These are phyloP conservation scores for Magnusiomyces ingens DNA, from an alignment of 1,139 yeast species.

Conservation along the genomic window DNA sequence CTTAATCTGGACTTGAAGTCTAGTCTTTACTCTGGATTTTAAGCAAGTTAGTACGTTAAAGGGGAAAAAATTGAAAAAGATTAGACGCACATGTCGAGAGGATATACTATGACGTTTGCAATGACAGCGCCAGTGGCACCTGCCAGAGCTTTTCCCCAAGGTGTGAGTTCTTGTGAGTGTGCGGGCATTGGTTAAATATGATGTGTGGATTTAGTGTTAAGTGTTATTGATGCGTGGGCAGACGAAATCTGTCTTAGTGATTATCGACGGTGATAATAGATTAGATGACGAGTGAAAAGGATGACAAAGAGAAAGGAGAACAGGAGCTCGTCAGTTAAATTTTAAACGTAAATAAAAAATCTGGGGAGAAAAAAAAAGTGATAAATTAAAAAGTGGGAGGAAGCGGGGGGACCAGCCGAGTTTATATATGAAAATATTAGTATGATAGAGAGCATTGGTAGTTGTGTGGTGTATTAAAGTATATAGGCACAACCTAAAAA, in stretches of 20 bases:
- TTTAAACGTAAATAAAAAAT: background rate
- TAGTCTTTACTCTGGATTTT: constrained; percentile 47
- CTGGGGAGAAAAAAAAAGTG: background rate
- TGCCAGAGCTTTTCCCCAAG: constrained; percentile 69
- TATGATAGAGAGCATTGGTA: too few relatives aligned
- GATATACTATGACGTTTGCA: constrained; percentile 83
- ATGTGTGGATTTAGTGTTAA: background rate
- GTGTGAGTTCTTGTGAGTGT: constrained; percentile 30
- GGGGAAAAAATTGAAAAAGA: constrained; percentile 56
- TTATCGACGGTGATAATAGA: too few relatives aligned
- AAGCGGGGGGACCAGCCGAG: too few relatives aligned
- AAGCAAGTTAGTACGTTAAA: background rate
- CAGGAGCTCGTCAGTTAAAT: too few relatives aligned
- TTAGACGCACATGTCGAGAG: constrained; percentile 56
- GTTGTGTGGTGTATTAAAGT: too few relatives aligned
- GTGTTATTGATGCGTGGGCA: background rate
- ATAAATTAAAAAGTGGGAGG: too few relatives aligned
- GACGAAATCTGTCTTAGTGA: background rate
- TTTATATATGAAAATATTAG: too few relatives aligned
- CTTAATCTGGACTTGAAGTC: constrained; percentile 52
- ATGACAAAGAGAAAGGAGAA: too few relatives aligned
- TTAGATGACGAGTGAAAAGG: too few relatives aligned
- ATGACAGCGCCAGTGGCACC: constrained; percentile 81
- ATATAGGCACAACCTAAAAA: too few relatives aligned
- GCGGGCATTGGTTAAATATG: constrained; percentile 18